These are phyloP conservation scores for Brasilioporus rufonigricans DNA, from an alignment of 768 basidiomycete genomes.

Conservation along the genomic window DNA sequence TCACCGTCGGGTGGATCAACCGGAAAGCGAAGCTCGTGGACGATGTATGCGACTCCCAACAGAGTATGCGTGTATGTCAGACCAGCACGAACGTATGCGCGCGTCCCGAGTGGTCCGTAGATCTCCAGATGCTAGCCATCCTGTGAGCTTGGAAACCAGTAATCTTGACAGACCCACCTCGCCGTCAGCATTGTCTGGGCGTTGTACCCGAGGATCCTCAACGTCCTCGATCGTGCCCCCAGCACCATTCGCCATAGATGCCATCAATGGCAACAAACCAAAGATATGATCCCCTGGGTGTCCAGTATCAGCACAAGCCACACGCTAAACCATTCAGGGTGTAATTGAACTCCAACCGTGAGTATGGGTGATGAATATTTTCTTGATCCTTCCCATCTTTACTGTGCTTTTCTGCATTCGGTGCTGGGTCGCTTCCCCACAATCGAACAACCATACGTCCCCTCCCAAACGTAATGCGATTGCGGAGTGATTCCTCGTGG, in stretches of 20 bases:
- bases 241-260: slow-evolving; percentile 69
- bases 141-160: slow-evolving; percentile 9
- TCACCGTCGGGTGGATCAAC: slow-evolving; percentile 57
- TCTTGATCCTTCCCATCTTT: slow-evolving; percentile 77
- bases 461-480: slow-evolving; percentile 62
- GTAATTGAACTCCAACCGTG: slow-evolving; percentile 59
- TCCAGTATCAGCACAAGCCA: not conserved
- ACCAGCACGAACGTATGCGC: slow-evolving; percentile 71
- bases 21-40: slow-evolving; percentile 76
- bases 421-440: slow-evolving; percentile 81
- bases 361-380: slow-evolving; percentile 87
- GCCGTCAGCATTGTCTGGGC: not conserved
- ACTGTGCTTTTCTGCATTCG: slow-evolving; percentile 68
- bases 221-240: slow-evolving; percentile 58
- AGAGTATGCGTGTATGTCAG: slow-evolving; percentile 68
- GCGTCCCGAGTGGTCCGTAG: slow-evolving; percentile 82
- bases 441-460: slow-evolving; percentile 84
- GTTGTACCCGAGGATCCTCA: slow-evolving; percentile 56
- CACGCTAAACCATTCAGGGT: not conserved
- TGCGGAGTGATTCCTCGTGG: slow-evolving; percentile 75
- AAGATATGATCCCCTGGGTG: slow-evolving; percentile 81
- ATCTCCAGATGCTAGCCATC: slow-evolving; percentile 65
- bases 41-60: slow-evolving; percentile 65
- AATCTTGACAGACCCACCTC: slow-evolving; percentile 16
- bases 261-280: slow-evolving; percentile 67